phyloP scores from a whole-genome alignment of 2,329 filamentous ascomycete species.

The Lachnellula arida region DNA sequence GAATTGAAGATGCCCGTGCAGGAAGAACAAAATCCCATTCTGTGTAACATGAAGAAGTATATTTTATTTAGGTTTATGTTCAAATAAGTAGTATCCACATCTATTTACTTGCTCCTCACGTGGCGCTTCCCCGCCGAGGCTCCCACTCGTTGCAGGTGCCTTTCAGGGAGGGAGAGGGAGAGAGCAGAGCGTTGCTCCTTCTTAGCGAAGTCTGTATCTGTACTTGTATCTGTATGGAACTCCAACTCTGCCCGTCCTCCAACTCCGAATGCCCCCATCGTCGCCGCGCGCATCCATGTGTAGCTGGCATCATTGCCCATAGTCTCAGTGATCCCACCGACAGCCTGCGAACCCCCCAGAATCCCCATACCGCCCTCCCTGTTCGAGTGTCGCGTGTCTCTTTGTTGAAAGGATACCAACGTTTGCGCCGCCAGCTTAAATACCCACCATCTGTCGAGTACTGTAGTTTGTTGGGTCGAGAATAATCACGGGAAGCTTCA shows the following conservation, averaged over 20 bases:
- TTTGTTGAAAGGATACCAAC: slow-evolving; percentile 14
- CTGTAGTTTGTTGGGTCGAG: slow-evolving; percentile 1
- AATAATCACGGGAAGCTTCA: slow-evolving; percentile 7
- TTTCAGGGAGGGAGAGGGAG: too few relatives aligned
- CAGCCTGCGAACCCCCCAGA: slow-evolving; percentile 2
- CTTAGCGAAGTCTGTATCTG: too few relatives aligned
- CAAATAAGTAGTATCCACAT: too few relatives aligned
- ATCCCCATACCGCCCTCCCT: neutral
- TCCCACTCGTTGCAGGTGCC: too few relatives aligned
- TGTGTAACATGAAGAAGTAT: too few relatives aligned
- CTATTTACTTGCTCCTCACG: too few relatives aligned
- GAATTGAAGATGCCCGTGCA: neutral
- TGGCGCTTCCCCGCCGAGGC: too few relatives aligned
- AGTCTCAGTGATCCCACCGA: slow-evolving; percentile 5
- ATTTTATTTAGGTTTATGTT: too few relatives aligned
- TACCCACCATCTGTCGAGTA: slow-evolving; percentile 8
- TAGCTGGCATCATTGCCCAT: slow-evolving; percentile 5
- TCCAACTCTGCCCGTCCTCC: neutral
- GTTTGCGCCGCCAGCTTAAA: slow-evolving; percentile 24
- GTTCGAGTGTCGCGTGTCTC: slow-evolving; percentile 11
- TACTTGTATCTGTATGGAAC: neutral
- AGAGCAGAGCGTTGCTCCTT: too few relatives aligned
- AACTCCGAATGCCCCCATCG: neutral
- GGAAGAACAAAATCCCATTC: too few relatives aligned
- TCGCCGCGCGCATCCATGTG: slow-evolving; percentile 3